Percentiles rank a stretch among this genome's conserved stretches.
These are phyloP conservation scores for Xerocomus cyaneibrunnescens DNA, from an alignment of 1,284 basidiomycete genomes.

Conservation along the genomic window DNA sequence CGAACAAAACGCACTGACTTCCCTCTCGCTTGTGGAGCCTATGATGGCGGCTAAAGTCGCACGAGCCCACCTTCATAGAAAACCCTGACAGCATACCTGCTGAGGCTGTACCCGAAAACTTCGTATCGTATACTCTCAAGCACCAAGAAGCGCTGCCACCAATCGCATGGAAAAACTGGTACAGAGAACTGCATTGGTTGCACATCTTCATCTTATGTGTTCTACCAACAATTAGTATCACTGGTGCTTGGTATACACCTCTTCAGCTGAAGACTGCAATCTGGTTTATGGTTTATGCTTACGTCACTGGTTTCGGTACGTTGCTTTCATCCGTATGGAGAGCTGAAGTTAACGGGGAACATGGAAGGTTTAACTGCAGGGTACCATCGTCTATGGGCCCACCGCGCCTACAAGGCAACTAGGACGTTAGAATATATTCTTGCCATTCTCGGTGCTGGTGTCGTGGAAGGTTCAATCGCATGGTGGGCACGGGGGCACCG, in stretches of 20 bases:
- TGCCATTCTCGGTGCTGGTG: slow-evolving; percentile 77
- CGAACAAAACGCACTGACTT: too few relatives aligned
- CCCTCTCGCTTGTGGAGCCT: too few relatives aligned
- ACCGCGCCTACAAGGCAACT: slow-evolving; percentile 85
- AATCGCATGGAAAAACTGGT: slow-evolving; percentile 32
- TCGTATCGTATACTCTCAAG: slow-evolving; percentile 56
- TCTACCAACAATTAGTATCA: slow-evolving; percentile 20
- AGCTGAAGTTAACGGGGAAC: background rate
- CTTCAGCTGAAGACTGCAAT: slow-evolving; percentile 62
- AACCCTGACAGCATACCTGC: slow-evolving; percentile 19
- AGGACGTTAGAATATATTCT: slow-evolving; percentile 76
- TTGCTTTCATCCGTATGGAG: background rate
- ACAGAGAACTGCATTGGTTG: slow-evolving; percentile 33
- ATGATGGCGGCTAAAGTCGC: background rate
- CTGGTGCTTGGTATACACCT: slow-evolving; percentile 38
- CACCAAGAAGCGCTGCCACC: slow-evolving; percentile 53
- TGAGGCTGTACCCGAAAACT: slow-evolving; percentile 50
- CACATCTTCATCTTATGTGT: slow-evolving; percentile 20
- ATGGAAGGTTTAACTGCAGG: slow-evolving; percentile 61
- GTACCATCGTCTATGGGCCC: slow-evolving; percentile 89
- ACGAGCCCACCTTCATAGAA: slow-evolving; percentile 6
- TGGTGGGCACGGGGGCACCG: slow-evolving; percentile 93
- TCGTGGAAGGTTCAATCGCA: slow-evolving; percentile 84
- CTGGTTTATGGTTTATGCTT: slow-evolving; percentile 76
- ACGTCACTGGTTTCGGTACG: slow-evolving; percentile 75